Percentiles rank a stretch among this genome's conserved stretches.
phyloP scores from a whole-genome alignment of 2,329 filamentous ascomycete genomes.

The Trichoderma breve region DNA sequence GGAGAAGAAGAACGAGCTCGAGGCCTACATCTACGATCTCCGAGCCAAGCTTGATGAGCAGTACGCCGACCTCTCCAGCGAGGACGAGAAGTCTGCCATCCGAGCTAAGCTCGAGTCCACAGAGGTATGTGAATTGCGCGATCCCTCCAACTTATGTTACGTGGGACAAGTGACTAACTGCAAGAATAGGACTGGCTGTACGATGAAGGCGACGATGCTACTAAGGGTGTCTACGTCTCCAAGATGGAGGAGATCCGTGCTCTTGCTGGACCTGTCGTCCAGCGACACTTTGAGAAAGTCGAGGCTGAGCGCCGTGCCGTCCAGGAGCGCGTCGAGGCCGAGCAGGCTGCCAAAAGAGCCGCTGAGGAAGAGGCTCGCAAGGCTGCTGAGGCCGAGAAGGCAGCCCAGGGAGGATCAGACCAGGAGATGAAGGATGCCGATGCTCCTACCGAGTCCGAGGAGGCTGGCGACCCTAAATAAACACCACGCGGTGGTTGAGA shows the following conservation, averaged over 20 bases:
- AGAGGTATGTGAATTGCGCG: conserved; percentile 66
- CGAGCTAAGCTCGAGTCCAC: conserved; percentile 76
- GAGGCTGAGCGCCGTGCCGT: conserved; percentile 79
- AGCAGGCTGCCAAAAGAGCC: conserved; percentile 72
- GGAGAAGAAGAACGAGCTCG: conserved; percentile 99
- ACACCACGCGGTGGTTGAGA: background rate
- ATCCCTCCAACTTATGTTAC: background rate
- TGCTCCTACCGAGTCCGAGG: conserved; percentile 48
- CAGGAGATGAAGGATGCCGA: conserved; percentile 65
- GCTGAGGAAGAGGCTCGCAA: conserved; percentile 56
- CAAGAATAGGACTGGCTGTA: conserved; percentile 91
- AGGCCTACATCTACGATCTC: conserved; percentile 95
- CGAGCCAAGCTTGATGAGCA: conserved; percentile 92
- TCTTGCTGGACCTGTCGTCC: conserved; percentile 84
- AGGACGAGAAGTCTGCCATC: conserved; percentile 88
- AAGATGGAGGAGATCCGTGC: conserved; percentile 96
- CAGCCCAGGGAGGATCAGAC: conserved; percentile 49
- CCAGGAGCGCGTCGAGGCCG: conserved; percentile 74
- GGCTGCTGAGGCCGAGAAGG: conserved; percentile 51
- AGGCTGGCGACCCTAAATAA: conserved; percentile 40
- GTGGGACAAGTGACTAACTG: conserved; percentile 18
- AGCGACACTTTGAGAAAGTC: conserved; percentile 93
- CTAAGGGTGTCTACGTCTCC: conserved; percentile 88
- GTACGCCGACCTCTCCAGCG: conserved; percentile 82
- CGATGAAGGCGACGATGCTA: conserved; percentile 91